Evolutionary conservation across 2,329 filamentous ascomycete species (phyloP), one percentile per base, ranked within the genome.

Genomic region (Helotiales sp.): DNA sequence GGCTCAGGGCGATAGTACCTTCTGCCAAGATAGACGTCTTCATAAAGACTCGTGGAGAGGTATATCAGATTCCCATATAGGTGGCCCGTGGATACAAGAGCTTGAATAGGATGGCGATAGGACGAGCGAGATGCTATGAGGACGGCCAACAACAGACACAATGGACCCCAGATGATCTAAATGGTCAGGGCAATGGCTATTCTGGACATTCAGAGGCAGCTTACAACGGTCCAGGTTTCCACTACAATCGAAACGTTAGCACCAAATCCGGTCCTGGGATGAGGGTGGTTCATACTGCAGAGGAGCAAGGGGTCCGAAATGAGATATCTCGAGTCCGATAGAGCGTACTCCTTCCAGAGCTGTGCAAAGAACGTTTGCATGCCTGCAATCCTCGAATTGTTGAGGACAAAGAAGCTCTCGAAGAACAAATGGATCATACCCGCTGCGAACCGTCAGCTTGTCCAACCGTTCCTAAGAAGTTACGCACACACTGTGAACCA

Each of bases 1-100:
- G 75, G 72, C 71, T 87, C 85, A 1, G 84, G 84, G 24, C 85
- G 77, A 63, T 80, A 84, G 66, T 84, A 81, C 19, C 74, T 74
- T 22, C 76, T 70, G 2, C 78, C 81, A 13, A 70, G 72, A 58
- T 76, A 71, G 31, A 71, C 72, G 56, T 75, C 70, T 59, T 84
- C 81, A 49, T 76, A 74, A 54, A 78, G 73, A 67, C 80, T 82
- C 15, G 85, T 88, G 1, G 79, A 72, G 67, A 84, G 86, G 73
- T 88, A 88, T 36, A 88, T 73, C 1, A 58, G 27, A 15, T 86
- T 80, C 57, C 85, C 82, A 71, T 86, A 73, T 8, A 73, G 63
- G 30, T 73, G 71, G 13, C 70, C 71, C 5, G 69, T 68, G 4
- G 66, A 70, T 13, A 73, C 70, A 33, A 73, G 67, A 19, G 70